Base-by-base conservation (phyloP, 805 yeast species). In the Isabelozyma pseudorhagii region DNA sequence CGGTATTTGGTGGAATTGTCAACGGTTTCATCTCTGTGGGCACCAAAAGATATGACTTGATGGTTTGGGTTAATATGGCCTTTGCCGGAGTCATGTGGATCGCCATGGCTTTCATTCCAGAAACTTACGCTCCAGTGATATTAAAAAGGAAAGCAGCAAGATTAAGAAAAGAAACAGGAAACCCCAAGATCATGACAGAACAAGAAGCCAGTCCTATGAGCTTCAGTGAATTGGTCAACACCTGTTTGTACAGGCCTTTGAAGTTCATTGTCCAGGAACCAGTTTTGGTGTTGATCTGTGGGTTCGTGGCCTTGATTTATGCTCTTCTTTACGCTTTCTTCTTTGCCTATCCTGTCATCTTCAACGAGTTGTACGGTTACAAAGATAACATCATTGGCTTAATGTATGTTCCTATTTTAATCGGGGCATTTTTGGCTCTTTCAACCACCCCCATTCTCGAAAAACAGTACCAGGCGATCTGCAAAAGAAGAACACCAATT, bases 281-380 rank as follows among this genome's bases (percentile, higher is more conserved):
- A 4, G 96, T 90, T 27, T 73, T 91, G 60, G 94, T 84, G 61
- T 72, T 89, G 57, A 82, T 91, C 77, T 89, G 96, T 67, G 80
- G 82, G 58, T 91, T 89, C 68, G 93, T 91, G 52, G 91, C 96
- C 55, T 77, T 91, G 64, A 89, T 91, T 66, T 91, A 91, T 72
- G 85, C 97, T n/a, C 76, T 91, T 64, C 75, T 91, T 46, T 91
- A 91, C 62, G 97, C 96, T 10, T 91, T 91, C 75, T 91, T 91
- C 83, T 91, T 90, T 71, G 97, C 97, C 0, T 91, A 87, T 70
- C 97, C 97, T 4, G 96, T 86, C 47, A 89, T 91, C 46, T 91
- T 91, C 66, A 79, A 77, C 48, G 87, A 84, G 48, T 76, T 90
- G 47, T 88, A 91, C 61, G 89, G 84, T 44, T 90, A 76, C 68